A percentile compares a stretch with the other conserved stretches of the same genome.
phyloP scores from a whole-genome alignment of 352 stramenopile genomes.

The Globisporangium okanoganense region DNA sequence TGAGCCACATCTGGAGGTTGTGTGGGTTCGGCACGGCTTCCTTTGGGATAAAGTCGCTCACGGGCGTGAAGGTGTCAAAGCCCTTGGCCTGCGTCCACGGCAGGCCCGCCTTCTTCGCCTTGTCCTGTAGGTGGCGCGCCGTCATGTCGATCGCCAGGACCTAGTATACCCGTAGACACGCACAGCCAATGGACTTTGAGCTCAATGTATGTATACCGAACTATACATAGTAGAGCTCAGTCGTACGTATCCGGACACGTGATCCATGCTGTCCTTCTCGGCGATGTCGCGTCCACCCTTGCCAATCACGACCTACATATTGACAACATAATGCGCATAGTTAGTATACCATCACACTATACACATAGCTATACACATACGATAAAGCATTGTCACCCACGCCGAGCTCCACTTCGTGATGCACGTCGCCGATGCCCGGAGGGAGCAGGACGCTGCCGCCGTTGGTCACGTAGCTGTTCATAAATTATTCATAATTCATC shows the following conservation, averaged over 20 bases:
- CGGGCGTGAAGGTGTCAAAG: slow-evolving; percentile 77
- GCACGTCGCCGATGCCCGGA: slow-evolving; percentile 65
- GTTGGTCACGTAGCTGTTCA: slow-evolving; percentile 51
- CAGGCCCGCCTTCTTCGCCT: slow-evolving; percentile 70
- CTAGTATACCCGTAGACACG: slow-evolving; percentile 5
- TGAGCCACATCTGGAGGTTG: slow-evolving; percentile 78
- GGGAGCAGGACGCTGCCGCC: slow-evolving; percentile 58
- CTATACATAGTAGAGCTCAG: not conserved
- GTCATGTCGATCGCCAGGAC: slow-evolving; percentile 83
- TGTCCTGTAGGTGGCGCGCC: slow-evolving; percentile 66
- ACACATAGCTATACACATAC: not conserved
- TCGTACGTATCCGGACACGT: slow-evolving; percentile 64
- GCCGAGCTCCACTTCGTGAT: slow-evolving; percentile 84
- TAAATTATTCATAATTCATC: not conserved
- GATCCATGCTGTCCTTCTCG: slow-evolving; percentile 58
- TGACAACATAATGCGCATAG: not conserved
- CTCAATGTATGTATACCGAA: not conserved
- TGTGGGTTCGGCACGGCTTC: slow-evolving; percentile 50
- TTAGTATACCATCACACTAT: not conserved
- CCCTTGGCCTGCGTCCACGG: slow-evolving; percentile 78
- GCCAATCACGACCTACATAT: slow-evolving; percentile 70
- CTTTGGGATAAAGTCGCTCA: slow-evolving; percentile 81
- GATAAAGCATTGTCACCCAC: slow-evolving; percentile 21
- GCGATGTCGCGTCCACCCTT: slow-evolving; percentile 59
- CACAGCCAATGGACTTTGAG: not conserved